A percentile compares a stretch with the other conserved stretches of the same genome.
Conservation (phyloP, 768 basidiomycete genomes). For the Kwoniella sp. region DNA sequence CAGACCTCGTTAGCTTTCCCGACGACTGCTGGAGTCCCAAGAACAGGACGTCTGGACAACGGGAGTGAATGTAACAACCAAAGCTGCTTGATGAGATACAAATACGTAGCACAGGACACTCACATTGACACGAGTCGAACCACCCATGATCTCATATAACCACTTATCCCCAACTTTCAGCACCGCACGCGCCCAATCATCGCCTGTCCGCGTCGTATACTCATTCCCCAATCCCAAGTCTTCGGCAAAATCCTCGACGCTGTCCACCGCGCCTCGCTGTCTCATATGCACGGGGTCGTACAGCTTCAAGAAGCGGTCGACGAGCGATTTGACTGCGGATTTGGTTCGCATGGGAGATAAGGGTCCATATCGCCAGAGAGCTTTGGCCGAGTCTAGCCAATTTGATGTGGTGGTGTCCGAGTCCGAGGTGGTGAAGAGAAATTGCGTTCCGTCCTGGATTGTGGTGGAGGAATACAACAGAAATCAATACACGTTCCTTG, state of each 20-base stretch:
- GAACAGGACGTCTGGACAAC: conserved; percentile 1
- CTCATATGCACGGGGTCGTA: conserved; percentile 56
- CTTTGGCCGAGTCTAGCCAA: conserved; percentile 75
- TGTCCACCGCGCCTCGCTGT: conserved; percentile 32
- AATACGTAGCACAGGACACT: conserved; percentile 51
- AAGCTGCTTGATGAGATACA: too few species aligned
- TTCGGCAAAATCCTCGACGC: conserved; percentile 44
- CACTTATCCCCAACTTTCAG: conserved; percentile 66
- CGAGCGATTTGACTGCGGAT: conserved; percentile 33
- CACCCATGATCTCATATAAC: conserved; percentile 74
- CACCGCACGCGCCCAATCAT: conserved; percentile 62
- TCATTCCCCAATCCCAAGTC: conserved; percentile 39
- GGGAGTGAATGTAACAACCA: too few species aligned
- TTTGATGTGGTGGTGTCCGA: conserved; percentile 33
- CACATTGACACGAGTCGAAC: conserved; percentile 80
- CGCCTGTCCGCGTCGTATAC: conserved; percentile 62
- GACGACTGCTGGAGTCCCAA: neutral
- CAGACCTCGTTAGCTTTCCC: neutral
- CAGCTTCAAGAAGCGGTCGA: conserved; percentile 65
- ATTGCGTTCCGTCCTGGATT: conserved; percentile 74
- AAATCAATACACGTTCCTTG: conserved; percentile 9
- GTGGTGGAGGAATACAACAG: neutral
- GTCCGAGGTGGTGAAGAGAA: conserved; percentile 58
- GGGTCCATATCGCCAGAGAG: conserved; percentile 77
- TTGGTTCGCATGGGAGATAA: conserved; percentile 65